A percentile compares a stretch with the other conserved stretches of the same genome.
Evolutionary conservation across 352 stramenopile species (phyloP).

Genomic region (Globisporangium megalacanthum): DNA sequence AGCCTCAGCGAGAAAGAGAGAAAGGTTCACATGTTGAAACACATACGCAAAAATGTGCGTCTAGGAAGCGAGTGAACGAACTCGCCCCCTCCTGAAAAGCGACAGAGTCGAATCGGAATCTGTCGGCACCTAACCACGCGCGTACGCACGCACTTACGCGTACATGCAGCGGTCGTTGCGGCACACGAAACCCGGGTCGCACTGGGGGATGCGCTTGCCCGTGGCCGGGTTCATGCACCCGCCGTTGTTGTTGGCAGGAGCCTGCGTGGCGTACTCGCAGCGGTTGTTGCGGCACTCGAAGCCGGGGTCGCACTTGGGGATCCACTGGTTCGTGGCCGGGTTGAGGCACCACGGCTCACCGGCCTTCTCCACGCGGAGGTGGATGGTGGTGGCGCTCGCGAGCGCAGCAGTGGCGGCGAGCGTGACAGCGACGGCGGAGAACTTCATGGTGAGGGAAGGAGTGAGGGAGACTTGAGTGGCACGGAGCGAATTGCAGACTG

Average conservation of each 20-base stretch:
- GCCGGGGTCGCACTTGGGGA: constrained; percentile 10
- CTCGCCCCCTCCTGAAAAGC: constrained; percentile 28
- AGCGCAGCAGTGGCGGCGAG: too few species aligned
- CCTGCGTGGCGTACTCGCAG: constrained; percentile 10
- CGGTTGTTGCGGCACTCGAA: constrained; percentile 12
- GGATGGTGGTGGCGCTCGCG: neutral
- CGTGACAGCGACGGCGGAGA: too few species aligned
- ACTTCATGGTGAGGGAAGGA: too few species aligned
- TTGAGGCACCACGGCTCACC: constrained; percentile 8
- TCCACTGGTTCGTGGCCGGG: constrained; percentile 11
- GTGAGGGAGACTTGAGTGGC: too few species aligned
- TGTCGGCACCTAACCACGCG: too few species aligned
- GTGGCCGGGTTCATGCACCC: constrained; percentile 12
- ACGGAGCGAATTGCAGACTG: too few species aligned
- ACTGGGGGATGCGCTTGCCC: constrained; percentile 12
- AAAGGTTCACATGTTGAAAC: too few species aligned
- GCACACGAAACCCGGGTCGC: constrained; percentile 8
- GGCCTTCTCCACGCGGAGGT: constrained; percentile 10
- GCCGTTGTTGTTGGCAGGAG: neutral
- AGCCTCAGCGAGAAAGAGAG: too few species aligned
- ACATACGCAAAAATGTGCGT: too few species aligned
- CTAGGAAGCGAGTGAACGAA: constrained; percentile 32
- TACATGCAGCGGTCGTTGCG: neutral
- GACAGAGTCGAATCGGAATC: too few species aligned
- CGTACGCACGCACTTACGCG: neutral